Base-by-base conservation (phyloP, 164 flowering plant genomes). In the Dillenia suffruticosa region DNA sequence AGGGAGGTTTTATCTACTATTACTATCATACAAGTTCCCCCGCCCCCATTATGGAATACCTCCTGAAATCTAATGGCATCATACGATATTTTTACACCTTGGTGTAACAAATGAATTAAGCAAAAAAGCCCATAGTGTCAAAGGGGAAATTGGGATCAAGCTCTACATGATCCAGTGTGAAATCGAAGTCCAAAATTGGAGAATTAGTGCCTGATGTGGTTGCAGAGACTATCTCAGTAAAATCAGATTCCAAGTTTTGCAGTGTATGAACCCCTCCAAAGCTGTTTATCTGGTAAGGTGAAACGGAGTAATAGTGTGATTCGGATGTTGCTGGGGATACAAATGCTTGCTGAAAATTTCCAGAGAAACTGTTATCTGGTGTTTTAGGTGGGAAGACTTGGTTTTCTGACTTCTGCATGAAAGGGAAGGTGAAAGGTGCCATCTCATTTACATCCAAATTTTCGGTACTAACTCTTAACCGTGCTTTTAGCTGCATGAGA, bases 281-380 rank as follows among this genome's bases (percentile, higher is more conserved):
- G 69, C 59, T 65, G 66, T 62, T 73, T 74, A 63, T 69, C 45
- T 68, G 75, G 74, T 59, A 63, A 2, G 84, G 74, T 3, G 76
- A 69, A 52, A 68, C 48, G 0, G 81, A 70, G 71, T 71, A 79
- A 73, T 76, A 81, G 72, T 70, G 83, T 46, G 90, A 73, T 66
- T 69, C 92, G 2, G 89, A 81, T 40, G 92, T 75, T 4, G 87
- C 73, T 10, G 95, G 88, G 52, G 92, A 84, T 45, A 78, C 13
- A 51, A 83, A 83, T 2, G 85, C 22, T 0, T 84, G 74, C 24
- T 79, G 65, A 63, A 70, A 76, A 32, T 64, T 65, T 10, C 77
- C 73, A 44, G 70, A 19, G 65, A 54, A 49, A 40, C 62, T 55
- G 17, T 74, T 70, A 44, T 72, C 74, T 19, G 64, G 40, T 13